These are phyloP conservation scores for Coemansia sp. DNA, from an alignment of 371 early-diverging fungal species.

Conservation along the genomic window DNA sequence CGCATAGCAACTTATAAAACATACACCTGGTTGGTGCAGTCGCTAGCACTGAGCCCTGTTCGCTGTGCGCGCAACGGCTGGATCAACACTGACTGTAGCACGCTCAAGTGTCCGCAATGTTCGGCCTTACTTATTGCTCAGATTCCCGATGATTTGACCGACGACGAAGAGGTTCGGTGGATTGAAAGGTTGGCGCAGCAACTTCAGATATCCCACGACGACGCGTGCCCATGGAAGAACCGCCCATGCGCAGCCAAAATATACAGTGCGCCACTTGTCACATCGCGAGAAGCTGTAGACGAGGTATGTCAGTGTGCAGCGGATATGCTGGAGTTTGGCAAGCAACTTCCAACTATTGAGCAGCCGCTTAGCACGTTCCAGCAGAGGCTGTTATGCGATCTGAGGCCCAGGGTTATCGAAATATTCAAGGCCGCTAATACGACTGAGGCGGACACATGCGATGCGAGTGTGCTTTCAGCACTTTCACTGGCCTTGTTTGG, in stretches of 20 bases:
- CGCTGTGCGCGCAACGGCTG: constrained; percentile 51
- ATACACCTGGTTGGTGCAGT: constrained; percentile 49
- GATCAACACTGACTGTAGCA: constrained; percentile 48
- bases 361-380: constrained; percentile 47
- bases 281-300: constrained; percentile 42
- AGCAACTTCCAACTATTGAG: constrained; percentile 15
- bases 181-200: constrained; percentile 38
- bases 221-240: constrained; percentile 34
- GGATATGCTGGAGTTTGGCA: constrained; percentile 17
- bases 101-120: constrained; percentile 45
- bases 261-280: constrained; percentile 38
- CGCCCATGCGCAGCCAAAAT: constrained; percentile 24
- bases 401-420: constrained; percentile 5
- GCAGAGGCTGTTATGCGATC: constrained; percentile 25
- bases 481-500: constrained; percentile 44
- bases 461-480: constrained; percentile 15
- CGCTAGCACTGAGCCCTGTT: constrained; percentile 36
- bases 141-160: constrained; percentile 42
- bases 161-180: constrained; percentile 39
- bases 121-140: constrained; percentile 41
- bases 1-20: constrained; percentile 50
- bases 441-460: background rate
- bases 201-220: constrained; percentile 40
- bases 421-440: background rate
- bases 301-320: constrained; percentile 35